These are phyloP conservation scores for Tetraselmis chui DNA, from an alignment of 139 green algal genomes.

Conservation along the genomic window DNA sequence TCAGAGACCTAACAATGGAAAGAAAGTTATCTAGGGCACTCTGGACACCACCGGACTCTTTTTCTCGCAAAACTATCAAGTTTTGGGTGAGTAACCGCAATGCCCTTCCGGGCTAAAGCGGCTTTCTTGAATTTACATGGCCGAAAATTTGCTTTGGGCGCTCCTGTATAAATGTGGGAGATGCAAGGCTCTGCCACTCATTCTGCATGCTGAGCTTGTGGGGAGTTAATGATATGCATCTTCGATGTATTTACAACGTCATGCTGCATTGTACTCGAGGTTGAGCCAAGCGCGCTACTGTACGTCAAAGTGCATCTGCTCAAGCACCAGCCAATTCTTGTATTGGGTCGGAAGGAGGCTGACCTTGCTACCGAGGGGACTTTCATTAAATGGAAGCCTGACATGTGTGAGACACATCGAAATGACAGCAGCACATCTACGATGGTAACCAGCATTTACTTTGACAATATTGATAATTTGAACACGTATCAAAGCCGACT, in stretches of 20 bases:
- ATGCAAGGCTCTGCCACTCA: no score
- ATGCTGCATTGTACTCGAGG: no score
- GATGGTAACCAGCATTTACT: slow-evolving; percentile 56
- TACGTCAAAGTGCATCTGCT: neutral
- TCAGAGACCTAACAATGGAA: neutral
- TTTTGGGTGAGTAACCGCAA: no score
- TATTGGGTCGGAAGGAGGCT: neutral
- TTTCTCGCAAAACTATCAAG: neutral
- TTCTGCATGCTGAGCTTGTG: no score
- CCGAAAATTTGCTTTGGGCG: no score
- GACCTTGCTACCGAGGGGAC: neutral
- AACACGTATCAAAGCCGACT: slow-evolving; percentile 60
- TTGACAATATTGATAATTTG: slow-evolving; percentile 47
- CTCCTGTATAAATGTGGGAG: no score
- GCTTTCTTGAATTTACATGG: no score
- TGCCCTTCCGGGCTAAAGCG: no score
- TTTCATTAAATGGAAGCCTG: neutral
- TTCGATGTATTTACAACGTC: no score
- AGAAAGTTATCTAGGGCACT: neutral
- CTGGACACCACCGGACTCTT: neutral
- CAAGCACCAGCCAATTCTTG: neutral
- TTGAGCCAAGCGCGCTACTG: neutral
- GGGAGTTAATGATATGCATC: no score
- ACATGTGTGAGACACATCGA: neutral
- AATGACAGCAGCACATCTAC: neutral